Conservation (phyloP, 805 yeast species). For the Saturnispora sanitii region DNA sequence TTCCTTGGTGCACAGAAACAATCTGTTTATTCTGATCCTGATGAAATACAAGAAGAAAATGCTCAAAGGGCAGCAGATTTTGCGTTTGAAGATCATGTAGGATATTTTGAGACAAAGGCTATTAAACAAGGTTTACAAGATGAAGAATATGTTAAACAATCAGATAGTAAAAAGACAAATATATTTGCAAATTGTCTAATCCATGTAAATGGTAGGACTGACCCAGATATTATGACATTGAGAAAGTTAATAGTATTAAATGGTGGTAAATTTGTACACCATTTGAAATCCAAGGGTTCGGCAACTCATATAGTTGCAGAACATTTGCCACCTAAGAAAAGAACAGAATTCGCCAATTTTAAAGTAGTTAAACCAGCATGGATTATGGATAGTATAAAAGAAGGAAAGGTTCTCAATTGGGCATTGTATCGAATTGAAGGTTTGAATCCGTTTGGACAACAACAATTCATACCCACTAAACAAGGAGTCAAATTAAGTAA, state of each 20-base stretch:
- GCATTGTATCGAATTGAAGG: conserved; percentile 41
- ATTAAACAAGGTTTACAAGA: conserved; percentile 54
- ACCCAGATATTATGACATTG: conserved; percentile 65
- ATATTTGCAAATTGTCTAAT: conserved; percentile 58
- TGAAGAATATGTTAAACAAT: conserved; percentile 40
- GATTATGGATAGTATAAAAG: conserved; percentile 57
- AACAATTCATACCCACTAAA: conserved; percentile 24
- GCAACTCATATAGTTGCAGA: conserved; percentile 84
- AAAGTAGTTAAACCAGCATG: conserved; percentile 77
- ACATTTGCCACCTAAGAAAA: conserved; percentile 67
- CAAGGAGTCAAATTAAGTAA: conserved; percentile 2
- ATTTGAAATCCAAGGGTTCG: conserved; percentile 55
- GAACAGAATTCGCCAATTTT: conserved; percentile 50
- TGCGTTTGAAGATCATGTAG: conserved; percentile 56
- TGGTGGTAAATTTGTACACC: conserved; percentile 73
- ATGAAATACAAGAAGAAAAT: conserved; percentile 4
- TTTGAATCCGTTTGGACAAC: conserved; percentile 42
- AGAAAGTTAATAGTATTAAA: conserved; percentile 61
- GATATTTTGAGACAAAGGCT: conserved; percentile 54
- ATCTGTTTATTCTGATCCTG: conserved; percentile 6
- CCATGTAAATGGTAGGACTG: conserved; percentile 84
- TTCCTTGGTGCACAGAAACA: conserved; percentile 2
- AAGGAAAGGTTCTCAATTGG: conserved; percentile 53
- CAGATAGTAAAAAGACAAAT: conserved; percentile 30
- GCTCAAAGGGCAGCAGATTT: conserved; percentile 23